These are phyloP conservation scores for Lentinus brumalis DNA, from an alignment of 768 basidiomycete genomes.

Conservation along the genomic window DNA sequence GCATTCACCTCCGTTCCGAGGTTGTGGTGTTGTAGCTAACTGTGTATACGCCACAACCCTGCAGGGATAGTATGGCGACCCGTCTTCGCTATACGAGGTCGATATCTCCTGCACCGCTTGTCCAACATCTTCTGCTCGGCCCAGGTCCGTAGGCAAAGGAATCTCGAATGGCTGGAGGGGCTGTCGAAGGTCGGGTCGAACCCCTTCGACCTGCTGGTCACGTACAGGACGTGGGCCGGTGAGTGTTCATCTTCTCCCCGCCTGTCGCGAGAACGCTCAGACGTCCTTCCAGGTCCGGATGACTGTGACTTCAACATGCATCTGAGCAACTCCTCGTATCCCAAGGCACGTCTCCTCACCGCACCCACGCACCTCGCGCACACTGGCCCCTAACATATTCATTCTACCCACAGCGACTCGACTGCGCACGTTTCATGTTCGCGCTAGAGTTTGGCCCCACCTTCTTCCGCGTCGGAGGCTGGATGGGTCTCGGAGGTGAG, in stretches of 20 bases:
- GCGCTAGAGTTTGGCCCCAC: conserved; percentile 55
- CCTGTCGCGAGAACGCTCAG: not conserved
- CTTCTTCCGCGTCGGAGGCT: conserved; percentile 60
- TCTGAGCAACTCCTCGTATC: conserved; percentile 80
- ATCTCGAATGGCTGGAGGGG: conserved; percentile 47
- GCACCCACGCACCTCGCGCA: not conserved
- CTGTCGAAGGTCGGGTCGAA: conserved; percentile 56
- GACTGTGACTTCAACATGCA: conserved; percentile 77
- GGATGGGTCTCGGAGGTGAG: conserved; percentile 55
- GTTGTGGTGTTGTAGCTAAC: not conserved
- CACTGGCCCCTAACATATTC: not conserved
- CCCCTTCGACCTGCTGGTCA: conserved; percentile 50
- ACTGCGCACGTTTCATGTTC: conserved; percentile 44
- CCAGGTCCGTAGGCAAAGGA: conserved; percentile 15
- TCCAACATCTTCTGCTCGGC: conserved; percentile 37
- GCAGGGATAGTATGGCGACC: conserved; percentile 59
- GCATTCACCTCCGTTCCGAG: not conserved
- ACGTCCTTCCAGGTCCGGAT: conserved; percentile 50
- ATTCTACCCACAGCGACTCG: conserved; percentile 30
- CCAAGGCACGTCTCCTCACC: conserved; percentile 51
- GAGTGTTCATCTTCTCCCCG: conserved; percentile 28
- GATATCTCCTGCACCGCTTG: conserved; percentile 35
- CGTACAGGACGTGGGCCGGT: conserved; percentile 59
- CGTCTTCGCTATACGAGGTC: conserved; percentile 38
- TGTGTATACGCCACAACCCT: not conserved